Evolutionary conservation across 371 early-diverging fungal species (phyloP), one percentile per base, ranked within the genome.

Genomic region (Haplosporangium sp.): DNA sequence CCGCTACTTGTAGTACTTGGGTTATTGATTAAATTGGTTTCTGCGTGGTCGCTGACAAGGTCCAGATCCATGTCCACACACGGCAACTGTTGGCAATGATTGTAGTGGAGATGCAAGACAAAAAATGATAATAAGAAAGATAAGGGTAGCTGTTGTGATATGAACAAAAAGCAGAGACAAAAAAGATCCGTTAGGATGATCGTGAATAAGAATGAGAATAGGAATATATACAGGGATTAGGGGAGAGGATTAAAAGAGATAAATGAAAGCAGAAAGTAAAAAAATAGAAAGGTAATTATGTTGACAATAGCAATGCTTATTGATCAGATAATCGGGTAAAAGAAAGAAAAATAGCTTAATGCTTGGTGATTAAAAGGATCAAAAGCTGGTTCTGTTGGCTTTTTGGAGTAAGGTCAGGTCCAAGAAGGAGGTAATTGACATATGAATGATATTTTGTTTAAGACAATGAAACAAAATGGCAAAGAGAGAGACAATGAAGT

Each of bases 61-160:
- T 63, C 67, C 50, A 56, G 64, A 56, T 71, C 71, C 71, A 76
- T 65, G 60, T 70, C 63, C 71, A 69, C 61, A 65, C 58, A 61
- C 59, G 47, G 20, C 38, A 39, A 3, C 35, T 40, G 61, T 44
- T 53, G 40, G 50, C 38, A 45, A 38, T 13, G 20, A 48, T 34
- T 48, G 40, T 48, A 13, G 20, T 13, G 52, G 10, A 19, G 10
- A 52, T 47, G 48, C 2, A 27, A 7, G 39, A 45, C 34, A 34
- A 27, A 27, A 27, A 27, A 38, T 1, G 19, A 13, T 45, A 39
- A 39, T 20, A 57, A 9, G 59, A 63, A 19, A 37, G 44, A 11
- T 45, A 15, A 34, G 17, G 47, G 37, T 11, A 37, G 52, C 48
- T 52, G 53, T 61, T 19, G 55, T 10, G 27, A 34, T 27, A 34